Conservation (phyloP, 805 yeast genomes). For the Yarrowia sp. region DNA sequence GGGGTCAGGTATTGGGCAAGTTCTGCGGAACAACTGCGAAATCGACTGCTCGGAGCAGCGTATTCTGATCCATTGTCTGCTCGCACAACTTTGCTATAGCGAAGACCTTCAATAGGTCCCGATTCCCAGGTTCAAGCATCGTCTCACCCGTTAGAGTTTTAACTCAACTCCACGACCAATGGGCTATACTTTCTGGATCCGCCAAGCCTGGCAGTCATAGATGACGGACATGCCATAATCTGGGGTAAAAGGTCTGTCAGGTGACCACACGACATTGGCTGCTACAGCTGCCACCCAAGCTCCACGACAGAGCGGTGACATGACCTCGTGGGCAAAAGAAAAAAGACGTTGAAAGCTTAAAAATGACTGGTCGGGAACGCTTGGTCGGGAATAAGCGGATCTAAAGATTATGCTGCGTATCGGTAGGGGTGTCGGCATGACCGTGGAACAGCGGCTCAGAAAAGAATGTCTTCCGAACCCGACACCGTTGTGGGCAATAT, state of each 20-base stretch:
- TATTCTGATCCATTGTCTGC: too few relatives aligned
- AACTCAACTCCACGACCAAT: neutral
- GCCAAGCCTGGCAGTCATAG: slow-evolving; percentile 1
- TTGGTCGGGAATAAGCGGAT: slow-evolving; percentile 35
- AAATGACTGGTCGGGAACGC: slow-evolving; percentile 34
- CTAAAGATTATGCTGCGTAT: slow-evolving; percentile 12
- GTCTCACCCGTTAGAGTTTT: neutral
- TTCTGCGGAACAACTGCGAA: too few relatives aligned
- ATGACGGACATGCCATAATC: neutral
- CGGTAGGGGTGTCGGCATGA: neutral
- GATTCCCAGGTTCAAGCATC: neutral
- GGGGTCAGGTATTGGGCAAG: neutral
- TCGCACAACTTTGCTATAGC: too few relatives aligned
- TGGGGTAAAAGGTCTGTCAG: neutral
- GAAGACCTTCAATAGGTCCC: neutral
- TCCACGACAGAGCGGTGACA: too few relatives aligned
- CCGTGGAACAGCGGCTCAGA: neutral
- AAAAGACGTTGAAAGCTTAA: slow-evolving; percentile 25
- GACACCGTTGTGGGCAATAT: too few relatives aligned
- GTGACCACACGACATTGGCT: too few relatives aligned
- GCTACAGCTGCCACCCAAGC: too few relatives aligned
- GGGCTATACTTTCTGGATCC: neutral
- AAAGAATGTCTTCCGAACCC: neutral
- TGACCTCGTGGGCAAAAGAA: neutral
- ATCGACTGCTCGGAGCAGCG: too few relatives aligned